phyloP scores from a whole-genome alignment of 2,329 filamentous ascomycete species.

The Diplodia corticola region DNA sequence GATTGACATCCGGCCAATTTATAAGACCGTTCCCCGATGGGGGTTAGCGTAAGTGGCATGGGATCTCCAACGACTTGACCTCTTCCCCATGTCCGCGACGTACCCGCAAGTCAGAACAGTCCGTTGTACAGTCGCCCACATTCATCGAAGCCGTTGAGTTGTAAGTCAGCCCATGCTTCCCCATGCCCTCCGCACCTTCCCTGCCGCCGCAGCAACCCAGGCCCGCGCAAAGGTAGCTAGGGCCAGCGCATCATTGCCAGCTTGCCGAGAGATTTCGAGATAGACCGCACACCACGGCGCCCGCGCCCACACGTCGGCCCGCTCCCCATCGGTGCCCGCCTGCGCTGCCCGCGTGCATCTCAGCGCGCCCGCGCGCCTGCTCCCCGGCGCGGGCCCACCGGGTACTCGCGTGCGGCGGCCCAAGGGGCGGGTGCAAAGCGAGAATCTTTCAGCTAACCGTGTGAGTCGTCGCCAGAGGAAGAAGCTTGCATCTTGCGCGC shows the following conservation, averaged over 20 bases:
- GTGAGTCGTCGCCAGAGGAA: conserved; percentile 8
- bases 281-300: conserved; percentile 20
- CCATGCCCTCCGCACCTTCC: not conserved
- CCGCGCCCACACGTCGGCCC: conserved; percentile 17
- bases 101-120: conserved; percentile 14
- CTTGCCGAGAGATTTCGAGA: conserved; percentile 22
- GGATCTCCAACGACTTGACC: conserved; percentile 22
- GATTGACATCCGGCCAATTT: conserved; percentile 22
- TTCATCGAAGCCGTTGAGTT: conserved; percentile 16
- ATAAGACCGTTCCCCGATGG: conserved; percentile 20
- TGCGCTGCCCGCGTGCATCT: conserved; percentile 18
- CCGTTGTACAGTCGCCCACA: conserved; percentile 13
- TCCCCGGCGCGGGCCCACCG: not conserved
- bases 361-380: conserved; percentile 1
- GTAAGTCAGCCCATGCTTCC: conserved; percentile 6
- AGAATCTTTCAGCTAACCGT: conserved; percentile 23
- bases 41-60: conserved; percentile 11
- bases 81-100: conserved; percentile 23
- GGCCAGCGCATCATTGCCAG: conserved; percentile 21
- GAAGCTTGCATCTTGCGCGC: conserved; percentile 17
- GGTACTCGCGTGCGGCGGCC: not conserved
- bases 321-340: conserved; percentile 19
- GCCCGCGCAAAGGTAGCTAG: conserved; percentile 17
- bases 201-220: not conserved
- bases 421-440: conserved; percentile 13